Percentiles rank a stretch among this genome's conserved stretches.
Evolutionary conservation across 306 rosid species (phyloP).

Genomic region (Carpinus fangiana): DNA sequence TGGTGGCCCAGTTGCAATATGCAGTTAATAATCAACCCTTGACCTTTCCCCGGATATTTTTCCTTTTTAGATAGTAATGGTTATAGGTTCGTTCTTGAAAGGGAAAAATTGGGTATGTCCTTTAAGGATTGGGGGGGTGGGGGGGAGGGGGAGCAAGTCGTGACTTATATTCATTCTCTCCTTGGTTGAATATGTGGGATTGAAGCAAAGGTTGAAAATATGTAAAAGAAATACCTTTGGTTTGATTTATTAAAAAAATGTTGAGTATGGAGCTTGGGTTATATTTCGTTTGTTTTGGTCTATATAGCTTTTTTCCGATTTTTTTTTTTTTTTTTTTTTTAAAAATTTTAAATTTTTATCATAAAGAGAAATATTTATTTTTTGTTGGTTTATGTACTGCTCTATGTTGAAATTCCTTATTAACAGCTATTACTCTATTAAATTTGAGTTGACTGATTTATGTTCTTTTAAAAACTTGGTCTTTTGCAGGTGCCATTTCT

Average conservation of each 20-base stretch:
- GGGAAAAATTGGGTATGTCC: not conserved
- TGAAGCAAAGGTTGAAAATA: too few relatives aligned
- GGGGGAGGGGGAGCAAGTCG: not conserved
- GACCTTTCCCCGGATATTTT: not conserved
- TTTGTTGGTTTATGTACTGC: not conserved
- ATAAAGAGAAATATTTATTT: not conserved
- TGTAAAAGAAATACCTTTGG: too few relatives aligned
- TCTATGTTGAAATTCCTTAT: not conserved
- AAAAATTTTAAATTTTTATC: not conserved
- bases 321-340: not conserved
- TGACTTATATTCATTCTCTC: not conserved
- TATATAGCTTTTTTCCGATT: not conserved
- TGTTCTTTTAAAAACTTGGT: not conserved
- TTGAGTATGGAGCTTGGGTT: not conserved
- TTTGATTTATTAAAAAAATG: too few relatives aligned
- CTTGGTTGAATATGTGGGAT: not conserved
- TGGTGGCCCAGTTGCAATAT: not conserved
- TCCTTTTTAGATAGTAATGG: not conserved
- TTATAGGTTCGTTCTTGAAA: not conserved
- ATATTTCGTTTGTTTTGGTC: not conserved
- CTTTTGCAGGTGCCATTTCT: conserved; percentile 90
- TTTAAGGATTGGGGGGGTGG: not conserved
- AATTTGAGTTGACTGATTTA: conserved; percentile 6
- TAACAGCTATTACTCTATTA: not conserved
- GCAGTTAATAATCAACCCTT: not conserved